Conservation (phyloP, 495 filamentous ascomycete genomes). For the Schizothecium vesticola region DNA sequence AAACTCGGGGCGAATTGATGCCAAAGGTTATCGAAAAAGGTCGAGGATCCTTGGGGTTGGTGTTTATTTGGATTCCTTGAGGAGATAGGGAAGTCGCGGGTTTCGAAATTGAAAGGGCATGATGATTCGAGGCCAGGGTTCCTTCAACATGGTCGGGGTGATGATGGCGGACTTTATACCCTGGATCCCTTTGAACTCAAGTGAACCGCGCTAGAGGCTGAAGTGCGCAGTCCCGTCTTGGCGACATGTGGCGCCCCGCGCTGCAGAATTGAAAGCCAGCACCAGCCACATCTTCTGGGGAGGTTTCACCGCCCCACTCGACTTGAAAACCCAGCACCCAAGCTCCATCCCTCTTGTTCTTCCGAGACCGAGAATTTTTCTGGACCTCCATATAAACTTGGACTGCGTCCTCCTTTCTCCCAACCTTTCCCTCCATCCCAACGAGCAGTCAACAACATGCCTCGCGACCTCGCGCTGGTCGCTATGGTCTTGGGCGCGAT, state of each 20-base stretch:
- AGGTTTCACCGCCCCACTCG: neutral
- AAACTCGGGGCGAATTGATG: neutral
- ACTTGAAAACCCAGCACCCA: neutral
- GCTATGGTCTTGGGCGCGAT: neutral
- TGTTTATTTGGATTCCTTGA: neutral
- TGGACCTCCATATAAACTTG: neutral
- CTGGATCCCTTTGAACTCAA: neutral
- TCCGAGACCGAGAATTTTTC: slow-evolving; percentile 3
- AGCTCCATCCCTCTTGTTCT: neutral
- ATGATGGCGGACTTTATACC: neutral
- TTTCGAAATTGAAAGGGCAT: neutral
- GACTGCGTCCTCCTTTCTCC: neutral
- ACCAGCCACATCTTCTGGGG: neutral
- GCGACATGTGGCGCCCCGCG: neutral
- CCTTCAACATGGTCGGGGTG: neutral
- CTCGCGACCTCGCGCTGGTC: neutral
- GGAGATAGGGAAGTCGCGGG: neutral
- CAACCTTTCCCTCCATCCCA: neutral
- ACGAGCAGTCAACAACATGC: neutral
- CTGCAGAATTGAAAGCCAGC: neutral
- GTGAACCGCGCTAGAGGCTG: neutral
- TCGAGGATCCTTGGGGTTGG: neutral
- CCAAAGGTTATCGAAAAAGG: neutral
- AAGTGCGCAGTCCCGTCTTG: neutral
- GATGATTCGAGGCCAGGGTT: neutral